Evolutionary conservation across 495 filamentous ascomycete genomes (phyloP), one percentile per base, ranked within the genome.

Genomic region (Penicillium bovifimosum): DNA sequence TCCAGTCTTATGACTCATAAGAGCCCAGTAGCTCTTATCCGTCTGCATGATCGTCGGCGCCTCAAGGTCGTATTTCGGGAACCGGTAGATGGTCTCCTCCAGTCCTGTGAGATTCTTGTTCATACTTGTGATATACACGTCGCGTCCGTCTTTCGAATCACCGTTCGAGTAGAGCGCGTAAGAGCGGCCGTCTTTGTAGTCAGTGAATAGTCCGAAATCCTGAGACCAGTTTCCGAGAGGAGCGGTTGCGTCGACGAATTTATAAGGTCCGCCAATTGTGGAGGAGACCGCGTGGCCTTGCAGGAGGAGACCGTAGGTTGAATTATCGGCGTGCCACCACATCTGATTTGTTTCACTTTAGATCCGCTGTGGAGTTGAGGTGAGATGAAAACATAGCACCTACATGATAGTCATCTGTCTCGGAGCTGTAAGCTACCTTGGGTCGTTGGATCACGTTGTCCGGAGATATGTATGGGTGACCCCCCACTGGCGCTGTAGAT

Each of bases 181-280:
- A 0, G 59, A 56, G 10, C 50, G 45, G 26, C 56, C 51, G 8
- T 62, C 55, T 29, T 59, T 65, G 34, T 52, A 58, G 27, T 65
- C 62, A 5, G 59, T 62, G 24, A 65, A 65, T n/a, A 65, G 26
- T 2, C 62, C 62, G 28, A 62, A 65, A 29, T 65, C 62, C 41
- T 65, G 62, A 1, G 59, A 62, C 62, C 62, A 65, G 35, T 65
- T 65, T n/a, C 62, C 62, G n/a, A 65, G 54, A 8, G 62, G 62
- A 11, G 62, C 59, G 14, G 48, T 50, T 13, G 62, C 62, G n/a
- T 59, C 53, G 27, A 65, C 59, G 17, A 65, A 65, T 6, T 42
- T 59, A 35, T 65, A 65, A 7, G 62, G 62, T 8, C 62, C 62
- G 1, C 32, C 38, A 16, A 56, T 24, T 14, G 31, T 58, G 33